phyloP scores from a whole-genome alignment of 768 basidiomycete genomes.

The Lactarius sanguifluus region DNA sequence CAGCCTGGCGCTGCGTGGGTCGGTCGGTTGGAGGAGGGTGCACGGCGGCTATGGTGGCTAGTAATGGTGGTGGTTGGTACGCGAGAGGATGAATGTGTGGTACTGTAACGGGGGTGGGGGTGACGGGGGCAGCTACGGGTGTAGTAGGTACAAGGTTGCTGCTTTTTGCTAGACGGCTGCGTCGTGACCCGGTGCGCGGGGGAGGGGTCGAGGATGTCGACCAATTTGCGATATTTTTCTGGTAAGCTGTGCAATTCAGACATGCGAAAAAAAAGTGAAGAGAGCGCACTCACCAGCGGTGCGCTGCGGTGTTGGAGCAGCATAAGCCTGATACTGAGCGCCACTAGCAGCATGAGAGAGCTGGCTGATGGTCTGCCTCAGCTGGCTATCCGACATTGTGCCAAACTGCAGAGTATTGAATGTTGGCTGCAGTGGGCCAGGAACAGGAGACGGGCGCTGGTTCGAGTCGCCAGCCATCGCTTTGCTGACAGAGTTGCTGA shows the following conservation, averaged over 20 bases:
- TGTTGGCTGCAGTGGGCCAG: slow-evolving; percentile 6
- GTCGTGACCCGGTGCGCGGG: slow-evolving; percentile 47
- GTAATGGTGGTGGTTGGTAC: slow-evolving; percentile 35
- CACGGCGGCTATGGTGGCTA: slow-evolving; percentile 34
- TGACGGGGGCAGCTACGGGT: slow-evolving; percentile 26
- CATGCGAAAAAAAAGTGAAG: not conserved
- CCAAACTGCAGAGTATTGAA: slow-evolving; percentile 36
- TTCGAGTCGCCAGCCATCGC: slow-evolving; percentile 22
- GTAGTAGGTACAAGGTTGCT: slow-evolving; percentile 43
- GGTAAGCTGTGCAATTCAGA: slow-evolving; percentile 45
- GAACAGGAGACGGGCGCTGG: slow-evolving; percentile 20
- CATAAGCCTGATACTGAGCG: slow-evolving; percentile 39
- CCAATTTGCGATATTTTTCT: slow-evolving; percentile 72
- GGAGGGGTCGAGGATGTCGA: slow-evolving; percentile 57
- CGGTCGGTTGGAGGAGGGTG: slow-evolving; percentile 44
- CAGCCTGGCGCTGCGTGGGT: slow-evolving; percentile 29
- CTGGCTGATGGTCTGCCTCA: slow-evolving; percentile 62
- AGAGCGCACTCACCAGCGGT: slow-evolving; percentile 14
- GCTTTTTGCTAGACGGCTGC: slow-evolving; percentile 42
- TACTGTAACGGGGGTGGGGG: slow-evolving; percentile 39
- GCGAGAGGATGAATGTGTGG: slow-evolving; percentile 36
- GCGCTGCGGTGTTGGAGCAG: slow-evolving; percentile 36
- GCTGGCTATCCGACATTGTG: slow-evolving; percentile 59
- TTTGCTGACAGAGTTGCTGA: slow-evolving; percentile 25
- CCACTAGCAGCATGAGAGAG: slow-evolving; percentile 40